These are phyloP conservation scores for Cladorrhinum sp. DNA, from an alignment of 2,329 filamentous ascomycete species.

Conservation along the genomic window DNA sequence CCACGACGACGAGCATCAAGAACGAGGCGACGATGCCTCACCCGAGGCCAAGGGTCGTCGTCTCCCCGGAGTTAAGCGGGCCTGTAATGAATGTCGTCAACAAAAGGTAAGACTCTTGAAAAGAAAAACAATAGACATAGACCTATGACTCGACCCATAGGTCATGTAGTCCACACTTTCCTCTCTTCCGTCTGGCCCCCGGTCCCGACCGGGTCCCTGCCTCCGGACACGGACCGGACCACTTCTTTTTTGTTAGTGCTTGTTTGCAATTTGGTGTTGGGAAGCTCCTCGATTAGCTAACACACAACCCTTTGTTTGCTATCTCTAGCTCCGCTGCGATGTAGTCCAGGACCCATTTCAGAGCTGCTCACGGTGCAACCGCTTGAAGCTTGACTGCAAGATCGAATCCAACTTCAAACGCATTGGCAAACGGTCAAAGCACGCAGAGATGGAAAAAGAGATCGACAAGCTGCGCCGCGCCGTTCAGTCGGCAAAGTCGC, in stretches of 20 bases:
- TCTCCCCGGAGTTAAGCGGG: constrained; percentile 70
- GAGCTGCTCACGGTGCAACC: constrained; percentile 72
- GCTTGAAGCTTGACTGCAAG: constrained; percentile 77
- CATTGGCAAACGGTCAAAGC: constrained; percentile 73
- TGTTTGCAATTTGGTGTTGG: background rate
- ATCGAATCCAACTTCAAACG: constrained; percentile 88
- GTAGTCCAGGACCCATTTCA: constrained; percentile 78
- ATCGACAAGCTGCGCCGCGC: constrained; percentile 66
- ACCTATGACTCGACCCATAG: constrained; percentile 2
- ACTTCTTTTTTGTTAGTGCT: constrained; percentile 6
- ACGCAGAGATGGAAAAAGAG: constrained; percentile 83
- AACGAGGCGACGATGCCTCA: constrained; percentile 37
- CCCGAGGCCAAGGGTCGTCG: constrained; percentile 37
- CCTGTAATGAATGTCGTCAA: constrained; percentile 81
- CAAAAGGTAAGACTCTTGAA: constrained; percentile 57
- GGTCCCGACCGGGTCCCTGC: constrained; percentile 4
- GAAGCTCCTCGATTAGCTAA: constrained; percentile 18
- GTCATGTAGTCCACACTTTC: background rate
- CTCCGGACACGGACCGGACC: constrained; percentile 4
- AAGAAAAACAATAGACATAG: background rate
- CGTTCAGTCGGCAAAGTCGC: constrained; percentile 57
- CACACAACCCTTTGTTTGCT: background rate
- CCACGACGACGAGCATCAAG: constrained; percentile 47
- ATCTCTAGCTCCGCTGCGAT: constrained; percentile 68
- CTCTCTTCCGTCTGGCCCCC: background rate